Conservation (phyloP, 192 early-diverging fungal species). For the Backusella westeae region DNA sequence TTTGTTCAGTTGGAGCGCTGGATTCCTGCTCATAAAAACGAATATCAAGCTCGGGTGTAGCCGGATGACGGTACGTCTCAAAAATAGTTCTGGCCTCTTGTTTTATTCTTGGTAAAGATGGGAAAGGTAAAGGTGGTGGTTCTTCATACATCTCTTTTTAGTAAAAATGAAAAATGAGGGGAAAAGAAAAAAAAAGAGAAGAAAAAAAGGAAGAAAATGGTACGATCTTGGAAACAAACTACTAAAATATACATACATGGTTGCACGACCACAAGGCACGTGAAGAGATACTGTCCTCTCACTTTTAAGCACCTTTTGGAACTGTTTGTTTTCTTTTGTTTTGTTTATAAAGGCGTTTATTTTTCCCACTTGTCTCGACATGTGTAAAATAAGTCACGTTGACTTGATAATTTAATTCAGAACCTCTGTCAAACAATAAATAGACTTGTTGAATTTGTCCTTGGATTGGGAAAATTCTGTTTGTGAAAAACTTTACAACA, state of each 20-base stretch:
- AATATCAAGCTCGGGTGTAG: not conserved
- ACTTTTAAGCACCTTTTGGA: not conserved
- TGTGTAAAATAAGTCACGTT: not conserved
- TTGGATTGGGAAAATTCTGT: not conserved
- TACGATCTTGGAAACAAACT: not conserved
- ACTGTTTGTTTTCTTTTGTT: not conserved
- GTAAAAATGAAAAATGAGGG: not conserved
- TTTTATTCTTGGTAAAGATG: slow-evolving; percentile 13
- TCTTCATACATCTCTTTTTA: slow-evolving; percentile 10
- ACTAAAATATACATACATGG: slow-evolving; percentile 4
- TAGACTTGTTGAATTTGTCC: not conserved
- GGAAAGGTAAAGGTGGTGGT: slow-evolving; percentile 18
- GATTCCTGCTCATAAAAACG: not conserved
- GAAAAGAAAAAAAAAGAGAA: not conserved
- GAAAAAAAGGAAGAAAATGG: not conserved
- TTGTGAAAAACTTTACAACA: too few relatives aligned
- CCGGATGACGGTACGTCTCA: not conserved
- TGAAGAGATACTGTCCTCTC: not conserved
- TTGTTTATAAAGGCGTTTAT: slow-evolving; percentile 1
- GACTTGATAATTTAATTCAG: not conserved
- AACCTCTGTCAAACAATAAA: not conserved
- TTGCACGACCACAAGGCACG: slow-evolving; percentile 5
- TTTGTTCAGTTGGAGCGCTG: not conserved
- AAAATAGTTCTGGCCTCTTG: not conserved
- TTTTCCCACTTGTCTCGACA: not conserved